Conservation (phyloP, 352 stramenopile genomes). For the Phytophthora cryptogea region DNA sequence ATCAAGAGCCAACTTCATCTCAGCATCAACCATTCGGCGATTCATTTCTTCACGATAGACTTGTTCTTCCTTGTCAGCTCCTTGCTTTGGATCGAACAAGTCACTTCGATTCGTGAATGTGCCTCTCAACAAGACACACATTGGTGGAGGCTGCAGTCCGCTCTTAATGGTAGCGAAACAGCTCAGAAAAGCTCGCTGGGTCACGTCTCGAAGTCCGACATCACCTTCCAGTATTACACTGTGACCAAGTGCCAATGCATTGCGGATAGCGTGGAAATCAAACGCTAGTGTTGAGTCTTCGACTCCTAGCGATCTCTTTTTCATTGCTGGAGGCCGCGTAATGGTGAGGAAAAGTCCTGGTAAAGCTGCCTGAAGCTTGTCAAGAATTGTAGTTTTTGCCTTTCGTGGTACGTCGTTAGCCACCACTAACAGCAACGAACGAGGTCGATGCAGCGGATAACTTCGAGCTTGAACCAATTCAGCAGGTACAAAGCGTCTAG, state of each 20-base stretch:
- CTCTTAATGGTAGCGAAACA: conserved; percentile 69
- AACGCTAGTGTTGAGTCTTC: conserved; percentile 22
- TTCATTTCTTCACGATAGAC: conserved; percentile 18
- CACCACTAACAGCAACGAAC: conserved; percentile 72
- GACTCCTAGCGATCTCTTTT: conserved; percentile 5
- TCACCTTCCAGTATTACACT: conserved; percentile 79
- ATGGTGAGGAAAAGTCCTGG: conserved; percentile 79
- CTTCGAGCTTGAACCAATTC: conserved; percentile 42
- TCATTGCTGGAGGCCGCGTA: conserved; percentile 37
- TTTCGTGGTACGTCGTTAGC: conserved; percentile 63
- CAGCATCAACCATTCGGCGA: conserved; percentile 40
- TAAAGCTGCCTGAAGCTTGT: conserved; percentile 46
- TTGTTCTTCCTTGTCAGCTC: conserved; percentile 17
- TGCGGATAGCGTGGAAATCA: conserved; percentile 40
- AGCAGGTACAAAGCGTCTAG: conserved; percentile 63
- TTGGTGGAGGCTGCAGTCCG: conserved; percentile 59
- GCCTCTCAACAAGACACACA: conserved; percentile 68
- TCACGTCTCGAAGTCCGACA: conserved; percentile 66
- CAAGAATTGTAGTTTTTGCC: conserved; percentile 42
- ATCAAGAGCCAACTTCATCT: conserved; percentile 63
- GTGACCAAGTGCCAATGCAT: conserved; percentile 52
- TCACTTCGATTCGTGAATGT: conserved; percentile 54
- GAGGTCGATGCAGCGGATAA: conserved; percentile 43
- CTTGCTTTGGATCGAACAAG: conserved; percentile 20
- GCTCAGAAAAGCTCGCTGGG: conserved; percentile 60